Evolutionary conservation across 441 rosid species (phyloP).

Genomic region (Pelargonium cotyledonis): DNA sequence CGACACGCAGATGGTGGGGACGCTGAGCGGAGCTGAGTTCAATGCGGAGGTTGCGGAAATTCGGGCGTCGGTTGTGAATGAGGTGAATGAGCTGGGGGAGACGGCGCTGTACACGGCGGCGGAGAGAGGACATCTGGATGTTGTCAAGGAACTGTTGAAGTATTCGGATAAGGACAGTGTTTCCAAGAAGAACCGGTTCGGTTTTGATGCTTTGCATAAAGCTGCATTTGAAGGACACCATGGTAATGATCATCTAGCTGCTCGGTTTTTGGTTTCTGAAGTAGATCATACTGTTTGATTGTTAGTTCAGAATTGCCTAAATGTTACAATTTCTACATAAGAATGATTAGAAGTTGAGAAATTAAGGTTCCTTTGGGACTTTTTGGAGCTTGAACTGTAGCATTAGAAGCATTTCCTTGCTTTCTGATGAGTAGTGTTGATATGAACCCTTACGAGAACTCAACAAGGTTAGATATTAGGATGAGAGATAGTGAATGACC

Average conservation of each 20-base stretch:
- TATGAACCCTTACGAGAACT: no score
- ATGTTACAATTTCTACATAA: no score
- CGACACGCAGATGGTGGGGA: constrained; percentile 73
- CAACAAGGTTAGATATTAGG: no score
- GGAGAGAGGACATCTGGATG: constrained; percentile 81
- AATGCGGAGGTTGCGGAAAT: constrained; percentile 78
- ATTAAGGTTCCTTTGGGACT: no score
- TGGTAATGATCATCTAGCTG: constrained; percentile 38
- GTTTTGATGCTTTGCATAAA: constrained; percentile 67
- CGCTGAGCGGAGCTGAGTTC: constrained; percentile 56
- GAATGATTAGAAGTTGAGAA: no score
- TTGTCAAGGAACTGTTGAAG: constrained; percentile 69
- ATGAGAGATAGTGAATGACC: no score
- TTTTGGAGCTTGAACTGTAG: no score
- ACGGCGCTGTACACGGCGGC: constrained; percentile 78
- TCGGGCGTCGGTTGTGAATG: constrained; percentile 74
- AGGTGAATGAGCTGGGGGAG: constrained; percentile 88
- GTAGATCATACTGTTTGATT: neutral
- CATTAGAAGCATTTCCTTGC: no score
- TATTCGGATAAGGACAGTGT: constrained; percentile 66
- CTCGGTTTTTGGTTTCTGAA: neutral
- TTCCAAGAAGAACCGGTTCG: constrained; percentile 62
- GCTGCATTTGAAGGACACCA: constrained; percentile 82
- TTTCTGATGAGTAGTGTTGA: no score
- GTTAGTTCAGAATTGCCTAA: no score